Percentiles rank a stretch among this genome's conserved stretches.
Conservation (phyloP, 208 protist species). For the Wallacemonas rigidus region DNA sequence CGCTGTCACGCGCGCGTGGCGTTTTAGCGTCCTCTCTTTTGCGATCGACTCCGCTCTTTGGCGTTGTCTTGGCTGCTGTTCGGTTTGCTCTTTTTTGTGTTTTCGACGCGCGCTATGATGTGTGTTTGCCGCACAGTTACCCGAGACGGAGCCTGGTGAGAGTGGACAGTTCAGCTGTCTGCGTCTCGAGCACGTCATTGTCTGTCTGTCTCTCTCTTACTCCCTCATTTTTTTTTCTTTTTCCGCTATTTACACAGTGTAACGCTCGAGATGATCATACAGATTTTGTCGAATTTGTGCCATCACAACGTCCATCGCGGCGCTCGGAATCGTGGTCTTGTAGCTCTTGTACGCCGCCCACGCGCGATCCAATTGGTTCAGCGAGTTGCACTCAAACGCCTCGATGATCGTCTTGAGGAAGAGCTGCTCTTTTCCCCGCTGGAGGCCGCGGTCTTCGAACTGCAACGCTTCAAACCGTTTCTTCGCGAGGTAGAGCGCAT, state of each 20-base stretch:
- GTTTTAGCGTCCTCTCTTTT: no score
- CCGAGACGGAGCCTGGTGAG: no score
- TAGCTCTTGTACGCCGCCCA: slow-evolving; percentile 63
- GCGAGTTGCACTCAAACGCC: slow-evolving; percentile 57
- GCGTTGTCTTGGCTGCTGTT: no score
- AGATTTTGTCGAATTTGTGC: slow-evolving; percentile 63
- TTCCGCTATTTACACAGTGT: slow-evolving; percentile 20
- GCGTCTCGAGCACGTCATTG: background rate
- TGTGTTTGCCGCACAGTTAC: background rate
- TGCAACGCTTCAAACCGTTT: slow-evolving; percentile 70
- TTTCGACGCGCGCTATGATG: background rate
- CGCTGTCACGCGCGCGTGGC: no score
- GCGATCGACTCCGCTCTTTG: no score
- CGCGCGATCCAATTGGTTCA: slow-evolving; percentile 67
- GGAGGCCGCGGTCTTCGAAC: slow-evolving; percentile 61
- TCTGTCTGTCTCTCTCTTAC: slow-evolving; percentile 5
- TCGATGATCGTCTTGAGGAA: slow-evolving; percentile 53
- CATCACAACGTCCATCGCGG: slow-evolving; percentile 54
- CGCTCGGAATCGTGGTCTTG: slow-evolving; percentile 41
- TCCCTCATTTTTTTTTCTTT: slow-evolving; percentile 17
- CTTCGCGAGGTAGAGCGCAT: slow-evolving; percentile 62
- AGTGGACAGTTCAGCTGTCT: background rate
- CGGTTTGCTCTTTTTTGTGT: no score
- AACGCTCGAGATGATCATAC: slow-evolving; percentile 75
- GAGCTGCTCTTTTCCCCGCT: slow-evolving; percentile 76